Conservation (phyloP, 371 early-diverging fungal species). For the Blastocladiella emersonii region DNA sequence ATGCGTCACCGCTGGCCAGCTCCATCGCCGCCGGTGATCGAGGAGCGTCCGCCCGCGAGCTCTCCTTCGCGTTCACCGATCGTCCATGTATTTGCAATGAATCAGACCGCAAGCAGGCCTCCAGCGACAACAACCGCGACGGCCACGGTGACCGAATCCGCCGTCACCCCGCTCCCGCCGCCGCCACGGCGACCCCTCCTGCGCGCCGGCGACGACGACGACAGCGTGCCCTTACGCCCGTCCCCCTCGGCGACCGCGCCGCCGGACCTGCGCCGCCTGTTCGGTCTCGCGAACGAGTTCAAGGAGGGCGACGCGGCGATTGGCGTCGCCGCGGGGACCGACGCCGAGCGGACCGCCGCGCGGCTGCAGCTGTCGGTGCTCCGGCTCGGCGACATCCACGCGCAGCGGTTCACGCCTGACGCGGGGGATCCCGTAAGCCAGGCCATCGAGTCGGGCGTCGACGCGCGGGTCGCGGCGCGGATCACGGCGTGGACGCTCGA, state of each 20-base stretch:
- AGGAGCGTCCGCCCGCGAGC: too few species aligned
- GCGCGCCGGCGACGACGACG: too few species aligned
- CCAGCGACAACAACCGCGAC: too few species aligned
- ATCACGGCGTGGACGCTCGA: constrained; percentile 2
- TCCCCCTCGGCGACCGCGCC: background rate
- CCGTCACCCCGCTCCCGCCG: too few species aligned
- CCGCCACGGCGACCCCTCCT: too few species aligned
- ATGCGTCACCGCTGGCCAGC: too few species aligned
- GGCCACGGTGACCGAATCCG: too few species aligned
- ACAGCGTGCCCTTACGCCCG: background rate
- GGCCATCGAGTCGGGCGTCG: background rate
- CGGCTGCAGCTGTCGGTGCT: background rate
- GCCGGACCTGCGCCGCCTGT: background rate
- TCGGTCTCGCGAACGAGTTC: constrained; percentile 7
- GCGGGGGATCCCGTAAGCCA: background rate
- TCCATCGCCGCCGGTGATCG: too few species aligned
- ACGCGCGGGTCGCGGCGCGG: background rate
- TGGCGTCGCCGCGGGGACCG: background rate
- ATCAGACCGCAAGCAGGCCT: too few species aligned
- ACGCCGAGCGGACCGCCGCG: background rate
- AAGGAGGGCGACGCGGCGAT: constrained; percentile 5
- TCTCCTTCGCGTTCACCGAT: too few species aligned
- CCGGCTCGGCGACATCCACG: background rate
- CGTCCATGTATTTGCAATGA: too few species aligned
- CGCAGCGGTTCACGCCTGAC: background rate